A percentile compares a stretch with the other conserved stretches of the same genome.
These are phyloP conservation scores for Protomyces pachydermus DNA, from an alignment of 1,139 yeast species.

Conservation along the genomic window DNA sequence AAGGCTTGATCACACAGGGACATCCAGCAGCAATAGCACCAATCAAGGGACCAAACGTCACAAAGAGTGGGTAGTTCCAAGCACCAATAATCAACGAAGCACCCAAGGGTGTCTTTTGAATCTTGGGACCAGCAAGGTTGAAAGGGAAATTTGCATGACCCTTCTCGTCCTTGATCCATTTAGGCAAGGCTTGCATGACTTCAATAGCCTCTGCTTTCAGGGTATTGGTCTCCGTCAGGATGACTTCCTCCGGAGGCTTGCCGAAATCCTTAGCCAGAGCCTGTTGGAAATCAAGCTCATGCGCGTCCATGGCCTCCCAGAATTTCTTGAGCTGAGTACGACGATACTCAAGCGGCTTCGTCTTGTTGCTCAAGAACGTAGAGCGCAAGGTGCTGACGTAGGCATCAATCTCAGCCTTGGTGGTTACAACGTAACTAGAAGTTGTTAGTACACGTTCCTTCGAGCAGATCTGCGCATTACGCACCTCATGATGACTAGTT, in stretches of 20 bases:
- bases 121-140: constrained; percentile 4
- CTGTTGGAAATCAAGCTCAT: constrained; percentile 50
- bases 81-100: constrained; percentile 38
- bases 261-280: constrained; percentile 66
- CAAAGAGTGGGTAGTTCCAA: constrained; percentile 75
- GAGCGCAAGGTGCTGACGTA: constrained; percentile 2
- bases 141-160: constrained; percentile 21
- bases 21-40: constrained; percentile 90
- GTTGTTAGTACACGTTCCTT: neutral
- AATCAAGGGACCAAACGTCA: constrained; percentile 62
- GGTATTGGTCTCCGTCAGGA: constrained; percentile 52
- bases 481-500: neutral
- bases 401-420: constrained; percentile 14
- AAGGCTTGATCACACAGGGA: constrained; percentile 71
- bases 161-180: constrained; percentile 56
- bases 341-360: constrained; percentile 55
- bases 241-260: constrained; percentile 59
- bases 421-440: neutral
- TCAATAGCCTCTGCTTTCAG: constrained; percentile 55
- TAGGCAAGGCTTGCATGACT: constrained; percentile 55
- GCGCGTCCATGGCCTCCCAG: constrained; percentile 61
- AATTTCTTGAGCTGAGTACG: constrained; percentile 62
- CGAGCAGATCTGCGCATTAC: neutral
- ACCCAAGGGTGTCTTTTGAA: constrained; percentile 21
- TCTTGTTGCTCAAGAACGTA: constrained; percentile 48